Percentiles rank a stretch among this genome's conserved stretches.
Conservation (phyloP, 2,329 filamentous ascomycete species). For the Cladobotryum mycophilum region DNA sequence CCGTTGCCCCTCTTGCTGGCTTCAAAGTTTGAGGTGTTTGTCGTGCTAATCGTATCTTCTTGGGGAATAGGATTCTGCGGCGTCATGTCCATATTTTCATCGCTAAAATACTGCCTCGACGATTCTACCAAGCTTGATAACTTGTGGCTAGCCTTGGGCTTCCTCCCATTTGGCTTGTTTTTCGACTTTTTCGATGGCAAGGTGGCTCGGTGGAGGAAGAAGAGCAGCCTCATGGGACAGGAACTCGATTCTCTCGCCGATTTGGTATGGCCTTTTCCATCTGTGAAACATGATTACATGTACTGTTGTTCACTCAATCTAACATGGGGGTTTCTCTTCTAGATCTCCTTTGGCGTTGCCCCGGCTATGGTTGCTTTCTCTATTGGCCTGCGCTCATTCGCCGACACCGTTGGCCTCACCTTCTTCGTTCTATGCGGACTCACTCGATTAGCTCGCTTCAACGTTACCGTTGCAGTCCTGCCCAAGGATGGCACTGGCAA, state of each 20-base stretch:
- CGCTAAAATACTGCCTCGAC: slow-evolving; percentile 83
- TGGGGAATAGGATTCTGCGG: slow-evolving; percentile 62
- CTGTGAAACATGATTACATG: neutral
- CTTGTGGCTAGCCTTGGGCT: slow-evolving; percentile 74
- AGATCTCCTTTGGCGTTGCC: slow-evolving; percentile 94
- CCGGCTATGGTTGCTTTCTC: slow-evolving; percentile 84
- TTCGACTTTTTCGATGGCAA: slow-evolving; percentile 98
- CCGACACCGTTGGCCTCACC: slow-evolving; percentile 73
- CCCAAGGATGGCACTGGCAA: slow-evolving; percentile 92
- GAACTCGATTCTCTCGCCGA: slow-evolving; percentile 95
- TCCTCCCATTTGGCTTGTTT: slow-evolving; percentile 90
- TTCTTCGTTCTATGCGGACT: slow-evolving; percentile 95
- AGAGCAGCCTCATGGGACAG: slow-evolving; percentile 96
- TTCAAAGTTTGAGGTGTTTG: neutral
- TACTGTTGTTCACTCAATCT: neutral
- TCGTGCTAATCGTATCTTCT: slow-evolving; percentile 7
- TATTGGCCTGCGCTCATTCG: slow-evolving; percentile 74
- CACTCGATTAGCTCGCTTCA: slow-evolving; percentile 91
- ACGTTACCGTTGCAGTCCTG: slow-evolving; percentile 83
- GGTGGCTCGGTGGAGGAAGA: slow-evolving; percentile 92
- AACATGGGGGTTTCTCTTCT: slow-evolving; percentile 2
- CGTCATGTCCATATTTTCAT: slow-evolving; percentile 93
- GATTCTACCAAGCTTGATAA: slow-evolving; percentile 59
- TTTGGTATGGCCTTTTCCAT: slow-evolving; percentile 53
- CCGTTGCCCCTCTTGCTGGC: neutral